These are phyloP conservation scores for Candida cerambycidarum DNA, from an alignment of 805 yeast genomes.

Conservation along the genomic window DNA sequence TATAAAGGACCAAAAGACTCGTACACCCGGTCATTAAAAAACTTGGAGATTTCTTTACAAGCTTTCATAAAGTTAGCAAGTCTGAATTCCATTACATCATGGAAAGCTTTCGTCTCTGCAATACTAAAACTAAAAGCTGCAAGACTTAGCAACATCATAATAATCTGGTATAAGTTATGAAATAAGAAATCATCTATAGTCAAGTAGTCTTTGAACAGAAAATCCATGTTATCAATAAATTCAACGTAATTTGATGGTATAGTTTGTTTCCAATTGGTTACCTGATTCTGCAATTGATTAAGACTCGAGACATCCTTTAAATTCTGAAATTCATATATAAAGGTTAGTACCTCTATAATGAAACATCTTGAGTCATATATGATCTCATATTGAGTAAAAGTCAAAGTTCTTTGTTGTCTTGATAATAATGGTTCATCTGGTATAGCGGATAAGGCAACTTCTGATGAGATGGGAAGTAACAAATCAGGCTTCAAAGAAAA, in stretches of 20 bases:
- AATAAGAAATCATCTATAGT: conserved; percentile 4
- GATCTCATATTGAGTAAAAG: conserved; percentile 1
- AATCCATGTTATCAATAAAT: conserved; percentile 6
- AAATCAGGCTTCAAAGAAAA: background rate
- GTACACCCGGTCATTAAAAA: background rate
- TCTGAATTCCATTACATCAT: background rate
- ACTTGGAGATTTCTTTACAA: background rate
- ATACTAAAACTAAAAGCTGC: background rate
- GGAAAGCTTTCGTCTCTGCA: background rate
- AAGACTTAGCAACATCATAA: background rate
- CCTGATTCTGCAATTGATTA: background rate
- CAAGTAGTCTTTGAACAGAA: conserved; percentile 6
- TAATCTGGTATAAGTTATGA: conserved; percentile 1
- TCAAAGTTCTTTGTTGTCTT: conserved; percentile 3
- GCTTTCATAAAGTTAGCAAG: conserved; percentile 3
- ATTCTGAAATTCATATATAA: conserved; percentile 2
- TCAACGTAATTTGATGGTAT: conserved; percentile 3
- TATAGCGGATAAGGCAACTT: background rate
- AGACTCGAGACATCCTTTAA: background rate
- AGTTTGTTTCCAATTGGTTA: conserved; percentile 4
- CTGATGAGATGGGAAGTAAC: conserved; percentile 2
- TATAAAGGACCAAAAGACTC: conserved; percentile 4
- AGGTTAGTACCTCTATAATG: conserved; percentile 4
- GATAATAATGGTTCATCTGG: background rate
- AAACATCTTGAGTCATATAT: conserved; percentile 9